Base-by-base conservation (phyloP, 1,139 yeast species). In the Sugiyamaella grinbergsii region DNA sequence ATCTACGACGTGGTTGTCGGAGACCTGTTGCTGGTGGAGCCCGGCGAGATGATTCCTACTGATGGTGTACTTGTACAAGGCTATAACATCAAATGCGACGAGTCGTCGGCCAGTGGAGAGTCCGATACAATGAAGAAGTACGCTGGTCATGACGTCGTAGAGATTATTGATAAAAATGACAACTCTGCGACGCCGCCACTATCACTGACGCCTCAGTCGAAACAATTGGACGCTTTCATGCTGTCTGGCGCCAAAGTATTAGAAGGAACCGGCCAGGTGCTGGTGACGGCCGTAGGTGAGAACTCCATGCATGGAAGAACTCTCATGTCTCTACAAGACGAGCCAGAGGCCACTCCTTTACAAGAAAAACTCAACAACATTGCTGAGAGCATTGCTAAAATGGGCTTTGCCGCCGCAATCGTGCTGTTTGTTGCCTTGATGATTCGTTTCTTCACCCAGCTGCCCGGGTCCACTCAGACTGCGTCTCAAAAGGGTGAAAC, bases 1-100 rank as follows among this genome's bases (percentile, higher is more conserved):
- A 83, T 93, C 52, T 83, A 79, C 62, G 89, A 88, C 56, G 70
- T 93, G 47, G 64, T 85, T 45, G 97, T 88, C 15, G 99, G 99
- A 41, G 99, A 93, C 66, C 61, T 93, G 5, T 72, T 91, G 38
- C 74, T 77, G 51, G 71, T 93, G 47, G 95, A 90, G 68, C 95
- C 98, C 3, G 99, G 99, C 55, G 98, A 94, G 63, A 82, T 93
- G 52, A 74, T 93, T 2, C 95, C 98, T 0, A 94, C 93, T 1
- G 99, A 93, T 68, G 82, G 89, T 37, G 72, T 93, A 10, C 69
- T 93, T 54, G 72, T 89, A n/a, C 69, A 73, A 18, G 97, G 98
- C 11, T 68, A 68, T 43, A 81, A 78, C 51, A 80, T 94, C 58
- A 93, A 87, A 62, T 85, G 95, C 68, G 98, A 93, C 67, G 98